Base-by-base conservation (phyloP, 192 early-diverging fungal species). In the Cladochytrium replicatum region DNA sequence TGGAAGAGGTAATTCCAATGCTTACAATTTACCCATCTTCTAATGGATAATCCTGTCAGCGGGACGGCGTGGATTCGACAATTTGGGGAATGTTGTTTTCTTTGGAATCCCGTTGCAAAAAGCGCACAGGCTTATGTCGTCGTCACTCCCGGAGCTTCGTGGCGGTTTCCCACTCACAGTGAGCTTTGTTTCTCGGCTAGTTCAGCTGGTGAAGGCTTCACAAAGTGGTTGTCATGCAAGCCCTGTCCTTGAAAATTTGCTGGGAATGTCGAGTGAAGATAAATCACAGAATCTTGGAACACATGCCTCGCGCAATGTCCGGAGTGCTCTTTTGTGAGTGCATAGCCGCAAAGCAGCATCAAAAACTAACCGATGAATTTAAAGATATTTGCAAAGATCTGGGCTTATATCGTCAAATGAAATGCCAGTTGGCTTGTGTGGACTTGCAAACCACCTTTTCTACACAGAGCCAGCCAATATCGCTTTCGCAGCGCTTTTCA, bases 91-190 rank as follows among this genome's bases (percentile, higher is more conserved):
- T 38, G 67, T 71, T 8, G 48, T 71, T 17, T 71, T 71, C 34
- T 69, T 48, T 47, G 68, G 57, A 3, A 48, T 70, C 8, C 41
- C 60, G 4, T 34, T 50, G 6, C 30, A 52, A 8, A 71, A 71
- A 37, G 62, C 70, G 9, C 53, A 49, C 39, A 51, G 68, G 11
- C 52, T 71, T 21, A n/a, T 71, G 6, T 45, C 49, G 15, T 63
- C 68, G 0, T 42, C 41, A 11, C 48, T 71, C 9, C 68, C 68
- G 11, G 54, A 51, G 17, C 41, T 71, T 2, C 37, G 23, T 7
- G 67, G 68, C 0, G 50, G 61, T 25, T 71, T 71, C 45, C 68
- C 67, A 13, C 32, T 71, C 15, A 54, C 68, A 19, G 70, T 57
- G 4, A 71, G 61, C 0, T 49, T 71, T 15, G 61, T 66, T 1